Evolutionary conservation across 371 early-diverging fungal species (phyloP).

Genomic region (Mucor indicus): DNA sequence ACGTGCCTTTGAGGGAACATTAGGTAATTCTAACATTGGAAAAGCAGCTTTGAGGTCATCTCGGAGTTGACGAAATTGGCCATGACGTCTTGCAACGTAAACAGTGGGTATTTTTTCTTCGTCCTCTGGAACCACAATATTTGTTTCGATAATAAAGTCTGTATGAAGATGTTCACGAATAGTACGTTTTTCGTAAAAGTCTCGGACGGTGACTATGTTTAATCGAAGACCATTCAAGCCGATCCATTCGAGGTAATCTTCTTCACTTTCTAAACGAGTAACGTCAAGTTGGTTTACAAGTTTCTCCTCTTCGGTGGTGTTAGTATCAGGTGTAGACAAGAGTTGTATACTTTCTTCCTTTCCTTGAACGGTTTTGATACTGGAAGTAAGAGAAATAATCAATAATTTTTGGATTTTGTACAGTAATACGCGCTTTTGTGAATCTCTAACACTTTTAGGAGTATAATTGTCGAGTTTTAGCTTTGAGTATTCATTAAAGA

Average conservation of each 20-base stretch:
- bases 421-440: constrained; percentile 32
- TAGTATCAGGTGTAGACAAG: neutral
- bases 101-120: constrained; percentile 1
- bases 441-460: constrained; percentile 23
- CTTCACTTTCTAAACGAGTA: constrained; percentile 17
- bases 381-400: constrained; percentile 30
- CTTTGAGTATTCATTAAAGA: constrained; percentile 34
- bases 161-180: constrained; percentile 27
- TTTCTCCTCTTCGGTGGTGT: constrained; percentile 3
- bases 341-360: constrained; percentile 37
- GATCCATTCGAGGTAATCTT: constrained; percentile 24
- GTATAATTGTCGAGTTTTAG: constrained; percentile 27
- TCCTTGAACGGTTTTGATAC: constrained; percentile 40
- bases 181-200: constrained; percentile 20
- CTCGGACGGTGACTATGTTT: constrained; percentile 21
- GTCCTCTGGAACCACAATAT: neutral
- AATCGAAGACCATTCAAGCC: constrained; percentile 22
- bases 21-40: constrained; percentile 32
- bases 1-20: constrained; percentile 27
- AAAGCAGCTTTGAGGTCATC: constrained; percentile 28
- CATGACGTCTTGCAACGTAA: constrained; percentile 37
- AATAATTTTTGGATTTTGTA: constrained; percentile 37
- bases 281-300: constrained; percentile 8
- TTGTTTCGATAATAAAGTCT: constrained; percentile 36
- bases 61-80: constrained; percentile 37